Conservation (phyloP, 2,329 filamentous ascomycete genomes). For the Trichoderma arundinaceum region DNA sequence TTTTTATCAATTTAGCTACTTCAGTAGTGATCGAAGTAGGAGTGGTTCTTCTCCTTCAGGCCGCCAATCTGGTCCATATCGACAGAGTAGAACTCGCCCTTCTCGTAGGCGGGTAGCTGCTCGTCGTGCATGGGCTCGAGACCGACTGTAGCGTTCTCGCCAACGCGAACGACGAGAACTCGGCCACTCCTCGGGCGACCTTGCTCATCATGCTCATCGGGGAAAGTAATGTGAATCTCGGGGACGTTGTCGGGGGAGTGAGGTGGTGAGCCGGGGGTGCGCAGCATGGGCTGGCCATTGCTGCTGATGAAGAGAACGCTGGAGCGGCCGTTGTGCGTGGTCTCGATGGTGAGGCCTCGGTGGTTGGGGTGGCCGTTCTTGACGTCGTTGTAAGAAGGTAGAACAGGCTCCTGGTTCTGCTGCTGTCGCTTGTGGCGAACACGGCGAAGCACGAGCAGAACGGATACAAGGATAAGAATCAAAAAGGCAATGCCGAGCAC, state of each 20-base stretch:
- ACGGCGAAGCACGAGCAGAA: conserved; percentile 75
- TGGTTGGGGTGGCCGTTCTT: conserved; percentile 57
- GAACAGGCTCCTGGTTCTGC: conserved; percentile 53
- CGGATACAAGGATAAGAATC: conserved; percentile 68
- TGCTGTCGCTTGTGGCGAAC: conserved; percentile 56
- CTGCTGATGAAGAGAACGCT: conserved; percentile 80
- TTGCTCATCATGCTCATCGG: conserved; percentile 86
- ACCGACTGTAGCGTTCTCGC: conserved; percentile 82
- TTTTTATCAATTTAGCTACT: conserved; percentile 18
- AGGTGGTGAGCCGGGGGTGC: conserved; percentile 76
- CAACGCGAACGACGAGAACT: conserved; percentile 89
- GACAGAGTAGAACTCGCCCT: conserved; percentile 86
- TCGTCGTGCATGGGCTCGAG: conserved; percentile 85
- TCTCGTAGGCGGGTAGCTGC: conserved; percentile 86
- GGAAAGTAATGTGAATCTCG: conserved; percentile 98
- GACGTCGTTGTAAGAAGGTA: conserved; percentile 73
- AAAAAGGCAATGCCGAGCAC: conserved; percentile 80
- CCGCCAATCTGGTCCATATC: conserved; percentile 95
- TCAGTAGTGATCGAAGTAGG: conserved; percentile 44
- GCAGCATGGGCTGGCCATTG: conserved; percentile 75
- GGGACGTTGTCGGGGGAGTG: conserved; percentile 83
- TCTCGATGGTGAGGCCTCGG: conserved; percentile 63
- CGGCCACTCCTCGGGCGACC: conserved; percentile 83
- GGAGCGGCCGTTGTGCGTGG: conserved; percentile 60
- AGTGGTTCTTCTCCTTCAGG: conserved; percentile 82